Conservation (phyloP, 495 filamentous ascomycete genomes). For the Penicillium subrubescens region DNA sequence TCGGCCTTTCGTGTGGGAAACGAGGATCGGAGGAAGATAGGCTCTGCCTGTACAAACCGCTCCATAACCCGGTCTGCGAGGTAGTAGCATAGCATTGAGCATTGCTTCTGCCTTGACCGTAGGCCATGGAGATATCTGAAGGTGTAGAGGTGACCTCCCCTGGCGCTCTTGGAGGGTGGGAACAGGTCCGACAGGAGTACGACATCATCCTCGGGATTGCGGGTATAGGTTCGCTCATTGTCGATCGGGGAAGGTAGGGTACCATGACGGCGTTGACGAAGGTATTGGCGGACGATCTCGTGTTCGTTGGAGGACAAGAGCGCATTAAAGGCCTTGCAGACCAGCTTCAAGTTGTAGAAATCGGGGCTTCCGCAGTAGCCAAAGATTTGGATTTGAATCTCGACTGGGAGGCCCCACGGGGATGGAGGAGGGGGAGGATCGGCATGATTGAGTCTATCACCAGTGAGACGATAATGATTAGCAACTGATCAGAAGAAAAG, state of each 20-base stretch:
- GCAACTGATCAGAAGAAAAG: not conserved
- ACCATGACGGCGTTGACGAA: constrained; percentile 47
- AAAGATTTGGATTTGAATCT: constrained; percentile 50
- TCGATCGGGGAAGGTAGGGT: constrained; percentile 49
- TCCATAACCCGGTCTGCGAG: constrained; percentile 49
- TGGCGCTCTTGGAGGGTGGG: constrained; percentile 45
- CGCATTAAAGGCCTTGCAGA: constrained; percentile 43
- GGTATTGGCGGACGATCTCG: constrained; percentile 44
- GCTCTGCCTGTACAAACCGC: constrained; percentile 38
- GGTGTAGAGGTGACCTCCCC: constrained; percentile 48
- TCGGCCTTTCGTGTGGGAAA: constrained; percentile 36
- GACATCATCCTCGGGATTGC: constrained; percentile 48
- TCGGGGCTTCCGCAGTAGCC: constrained; percentile 43
- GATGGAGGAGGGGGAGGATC: constrained; percentile 26
- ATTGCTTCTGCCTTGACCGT: constrained; percentile 42
- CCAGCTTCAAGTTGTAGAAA: constrained; percentile 40
- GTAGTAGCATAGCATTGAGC: constrained; percentile 44
- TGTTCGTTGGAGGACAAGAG: constrained; percentile 44
- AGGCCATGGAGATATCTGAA: constrained; percentile 45
- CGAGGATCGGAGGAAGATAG: constrained; percentile 32
- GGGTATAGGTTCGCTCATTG: constrained; percentile 43
- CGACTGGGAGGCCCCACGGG: constrained; percentile 47
- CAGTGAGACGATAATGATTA: not conserved
- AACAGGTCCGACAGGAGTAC: constrained; percentile 51
- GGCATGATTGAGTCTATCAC: constrained; percentile 16